Conservation (phyloP, 2,329 filamentous ascomycete genomes). For the Pseudocercospora musae region DNA sequence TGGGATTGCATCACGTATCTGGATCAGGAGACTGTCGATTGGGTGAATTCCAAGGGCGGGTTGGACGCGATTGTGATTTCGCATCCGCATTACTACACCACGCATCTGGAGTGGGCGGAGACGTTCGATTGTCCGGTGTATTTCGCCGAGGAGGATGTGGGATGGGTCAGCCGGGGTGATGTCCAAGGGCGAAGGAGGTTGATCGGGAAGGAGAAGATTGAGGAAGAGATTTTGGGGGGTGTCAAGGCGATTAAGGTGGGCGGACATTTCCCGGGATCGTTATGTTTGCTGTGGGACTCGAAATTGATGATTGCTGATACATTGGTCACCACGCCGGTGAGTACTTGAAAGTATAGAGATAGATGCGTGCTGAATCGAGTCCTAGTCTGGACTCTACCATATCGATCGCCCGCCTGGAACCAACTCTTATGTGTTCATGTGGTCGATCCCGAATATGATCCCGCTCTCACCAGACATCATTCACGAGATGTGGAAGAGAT, state of each 20-base stretch:
- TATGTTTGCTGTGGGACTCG: constrained; percentile 60
- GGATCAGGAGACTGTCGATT: constrained; percentile 59
- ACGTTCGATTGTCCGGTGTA: constrained; percentile 70
- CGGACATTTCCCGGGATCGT: constrained; percentile 75
- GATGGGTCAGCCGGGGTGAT: constrained; percentile 58
- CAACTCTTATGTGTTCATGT: constrained; percentile 66
- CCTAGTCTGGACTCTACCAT: constrained; percentile 37
- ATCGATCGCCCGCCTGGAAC: constrained; percentile 44
- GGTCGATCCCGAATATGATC: constrained; percentile 72
- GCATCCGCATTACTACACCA: constrained; percentile 79
- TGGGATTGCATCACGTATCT: constrained; percentile 76
- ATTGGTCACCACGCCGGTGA: constrained; percentile 64
- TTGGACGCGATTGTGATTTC: constrained; percentile 61
- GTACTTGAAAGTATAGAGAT: constrained; percentile 15
- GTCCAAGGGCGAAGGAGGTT: constrained; percentile 43
- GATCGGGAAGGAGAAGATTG: constrained; percentile 37
- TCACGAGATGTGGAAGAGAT: constrained; percentile 64
- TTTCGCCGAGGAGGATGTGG: constrained; percentile 60
- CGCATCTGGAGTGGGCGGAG: constrained; percentile 69
- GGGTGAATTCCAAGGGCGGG: constrained; percentile 61
- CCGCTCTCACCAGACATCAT: constrained; percentile 65
- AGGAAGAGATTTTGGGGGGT: constrained; percentile 34
- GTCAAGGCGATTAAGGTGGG: constrained; percentile 66
- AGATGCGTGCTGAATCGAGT: neutral
- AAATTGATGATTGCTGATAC: constrained; percentile 75